Evolutionary conservation across 805 yeast species (phyloP).

Genomic region (Trichomonascus vanleenenianus): DNA sequence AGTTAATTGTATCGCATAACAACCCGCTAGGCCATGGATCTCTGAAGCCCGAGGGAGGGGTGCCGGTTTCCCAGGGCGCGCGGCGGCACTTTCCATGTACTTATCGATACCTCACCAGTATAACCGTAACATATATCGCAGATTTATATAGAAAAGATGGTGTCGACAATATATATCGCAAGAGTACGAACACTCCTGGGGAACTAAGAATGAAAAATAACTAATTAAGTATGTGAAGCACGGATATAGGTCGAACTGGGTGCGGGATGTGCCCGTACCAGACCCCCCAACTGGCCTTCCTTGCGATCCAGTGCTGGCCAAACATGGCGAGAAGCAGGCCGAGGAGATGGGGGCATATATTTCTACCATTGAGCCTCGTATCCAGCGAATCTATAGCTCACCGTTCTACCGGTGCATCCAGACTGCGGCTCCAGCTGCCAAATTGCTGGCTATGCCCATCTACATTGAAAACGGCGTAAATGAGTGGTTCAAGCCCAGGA

Average conservation of each 20-base stretch:
- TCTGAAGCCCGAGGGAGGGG: no score
- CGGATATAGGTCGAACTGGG: constrained; percentile 88
- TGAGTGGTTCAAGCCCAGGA: constrained; percentile 80
- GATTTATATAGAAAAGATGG: constrained; percentile 13
- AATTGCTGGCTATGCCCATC: constrained; percentile 48
- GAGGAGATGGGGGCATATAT: constrained; percentile 63
- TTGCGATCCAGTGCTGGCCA: constrained; percentile 82
- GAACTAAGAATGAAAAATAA: neutral
- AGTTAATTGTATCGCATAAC: no score
- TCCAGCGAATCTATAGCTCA: constrained; percentile 64
- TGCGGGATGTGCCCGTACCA: constrained; percentile 44
- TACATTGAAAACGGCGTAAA: constrained; percentile 77
- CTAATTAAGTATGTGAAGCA: constrained; percentile 46
- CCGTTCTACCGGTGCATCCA: constrained; percentile 90
- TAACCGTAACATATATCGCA: neutral
- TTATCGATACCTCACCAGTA: neutral
- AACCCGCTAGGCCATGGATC: no score
- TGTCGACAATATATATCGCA: constrained; percentile 22
- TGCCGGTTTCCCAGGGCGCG: no score
- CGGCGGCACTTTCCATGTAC: no score
- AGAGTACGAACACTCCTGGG: constrained; percentile 15
- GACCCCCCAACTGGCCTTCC: constrained; percentile 85
- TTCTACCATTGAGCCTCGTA: constrained; percentile 44
- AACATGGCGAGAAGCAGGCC: constrained; percentile 85
- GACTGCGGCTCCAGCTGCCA: constrained; percentile 66